Evolutionary conservation across 1,284 basidiomycete species (phyloP), one percentile per base, ranked within the genome.

Genomic region (Naganishia sp.): DNA sequence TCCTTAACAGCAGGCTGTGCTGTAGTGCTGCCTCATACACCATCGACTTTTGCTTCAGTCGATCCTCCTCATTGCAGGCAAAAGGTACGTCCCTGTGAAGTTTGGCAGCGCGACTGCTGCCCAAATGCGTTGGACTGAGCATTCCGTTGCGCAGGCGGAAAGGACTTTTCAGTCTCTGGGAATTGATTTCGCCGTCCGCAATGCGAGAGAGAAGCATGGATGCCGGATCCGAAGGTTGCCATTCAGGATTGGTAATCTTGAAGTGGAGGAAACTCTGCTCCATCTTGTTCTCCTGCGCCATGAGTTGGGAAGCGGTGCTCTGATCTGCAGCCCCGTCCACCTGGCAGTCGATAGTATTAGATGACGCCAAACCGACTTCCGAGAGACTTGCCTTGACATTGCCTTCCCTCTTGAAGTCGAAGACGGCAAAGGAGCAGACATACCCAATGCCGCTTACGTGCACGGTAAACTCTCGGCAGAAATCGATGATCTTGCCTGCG

Each of bases 241-340:
- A 97, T 73, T 94, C 91, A 11, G 94, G 94, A 80, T 97, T 92
- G 13, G 92, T 89, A 52, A 91, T 91, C 85, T 94, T 95, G 84
- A 99, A 99, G 74, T 92, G 94, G 44, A 98, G 81, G 80, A 99
- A 93, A 73, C 88, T 90, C 82, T 98, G 94, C 83, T 99, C 95
- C 93, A 99, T 97, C 84, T 98, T 96, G 63, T 91, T 90, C 72
- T 94, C 90, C 71, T 90, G 90, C 6, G 90, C 90, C 70, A 89
- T 82, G 82, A 90, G 87, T 61, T 86, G 85, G 73, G 87, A 87
- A 70, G 42, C 33, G 16, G 91, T 87, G n/a, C 82, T 81, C 21
- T 83, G 84, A 45, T 82, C 80, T 2, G 84, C 83, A 1, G 90
- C 89, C 9, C 89, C 91, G 33, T 90, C 91, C 73, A 90, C 92